Conservation (phyloP, 345 rosid species). For the Linum trigynum region DNA sequence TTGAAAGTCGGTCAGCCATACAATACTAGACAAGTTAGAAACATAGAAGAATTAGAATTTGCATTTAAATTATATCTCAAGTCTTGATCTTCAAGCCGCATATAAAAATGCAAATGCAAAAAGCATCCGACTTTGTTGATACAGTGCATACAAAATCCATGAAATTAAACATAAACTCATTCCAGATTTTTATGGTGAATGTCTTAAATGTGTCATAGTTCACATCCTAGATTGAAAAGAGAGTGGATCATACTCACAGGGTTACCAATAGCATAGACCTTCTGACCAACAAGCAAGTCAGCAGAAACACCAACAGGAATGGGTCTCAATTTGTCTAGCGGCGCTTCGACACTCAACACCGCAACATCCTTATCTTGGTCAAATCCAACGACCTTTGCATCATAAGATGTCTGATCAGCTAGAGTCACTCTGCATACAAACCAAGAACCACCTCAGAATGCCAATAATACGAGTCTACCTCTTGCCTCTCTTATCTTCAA, state of each 20-base stretch:
- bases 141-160: constrained; percentile 35
- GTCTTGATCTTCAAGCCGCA: constrained; percentile 1
- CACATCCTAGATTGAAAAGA: neutral
- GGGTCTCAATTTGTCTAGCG: constrained; percentile 62
- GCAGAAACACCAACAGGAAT: constrained; percentile 89
- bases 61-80: neutral
- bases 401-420: constrained; percentile 72
- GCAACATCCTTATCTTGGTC: constrained; percentile 98
- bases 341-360: constrained; percentile 60
- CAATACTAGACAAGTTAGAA: constrained; percentile 26
- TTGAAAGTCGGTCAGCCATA: constrained; percentile 2
- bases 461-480: neutral
- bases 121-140: neutral
- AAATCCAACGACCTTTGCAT: constrained; percentile 83
- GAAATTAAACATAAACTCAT: neutral
- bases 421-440: constrained; percentile 62
- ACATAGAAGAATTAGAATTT: neutral
- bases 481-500: neutral
- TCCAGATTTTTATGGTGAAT: neutral
- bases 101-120: neutral
- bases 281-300: constrained; percentile 92
- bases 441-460: constrained; percentile 12
- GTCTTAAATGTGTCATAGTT: neutral
- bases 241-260: constrained; percentile 50
- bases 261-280: constrained; percentile 92